phyloP scores from a whole-genome alignment of 2,329 filamentous ascomycete genomes.

The Reticulascus tulasneorum region DNA sequence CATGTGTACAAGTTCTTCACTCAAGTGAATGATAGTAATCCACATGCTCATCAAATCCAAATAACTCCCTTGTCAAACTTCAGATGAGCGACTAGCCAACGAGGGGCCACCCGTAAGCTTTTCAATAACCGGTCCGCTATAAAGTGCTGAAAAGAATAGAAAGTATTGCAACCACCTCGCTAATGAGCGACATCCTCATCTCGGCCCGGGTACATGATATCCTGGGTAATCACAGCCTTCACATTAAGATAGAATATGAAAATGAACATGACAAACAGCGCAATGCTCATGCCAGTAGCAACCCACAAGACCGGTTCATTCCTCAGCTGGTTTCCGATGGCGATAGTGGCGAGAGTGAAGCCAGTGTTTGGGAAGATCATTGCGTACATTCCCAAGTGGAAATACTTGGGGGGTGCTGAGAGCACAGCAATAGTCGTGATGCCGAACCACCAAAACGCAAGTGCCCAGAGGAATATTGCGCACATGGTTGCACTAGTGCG shows the following conservation, averaged over 20 bases:
- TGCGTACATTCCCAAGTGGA: slow-evolving; percentile 62
- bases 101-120: too few relatives aligned
- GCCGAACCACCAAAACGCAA: slow-evolving; percentile 56
- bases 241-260: slow-evolving; percentile 42
- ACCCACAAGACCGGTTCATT: slow-evolving; percentile 44
- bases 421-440: slow-evolving; percentile 29
- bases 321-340: slow-evolving; percentile 45
- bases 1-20: too few relatives aligned
- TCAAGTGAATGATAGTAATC: too few relatives aligned
- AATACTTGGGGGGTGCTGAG: slow-evolving; percentile 40
- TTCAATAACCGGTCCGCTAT: too few relatives aligned
- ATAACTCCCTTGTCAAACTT: too few relatives aligned
- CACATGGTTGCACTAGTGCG: slow-evolving; percentile 41
- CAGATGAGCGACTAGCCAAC: too few relatives aligned
- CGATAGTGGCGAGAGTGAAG: slow-evolving; percentile 53
- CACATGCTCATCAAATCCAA: too few relatives aligned
- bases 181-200: too few relatives aligned
- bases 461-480: slow-evolving; percentile 60
- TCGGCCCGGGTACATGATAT: slow-evolving; percentile 52
- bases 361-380: slow-evolving; percentile 60
- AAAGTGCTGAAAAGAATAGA: too few relatives aligned
- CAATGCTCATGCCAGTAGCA: slow-evolving; percentile 45
- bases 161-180: too few relatives aligned
- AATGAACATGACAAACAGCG: slow-evolving; percentile 35
- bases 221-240: slow-evolving; percentile 44